Conservation (phyloP, 2,329 filamentous ascomycete genomes). For the Penicillium sclerotiorum region DNA sequence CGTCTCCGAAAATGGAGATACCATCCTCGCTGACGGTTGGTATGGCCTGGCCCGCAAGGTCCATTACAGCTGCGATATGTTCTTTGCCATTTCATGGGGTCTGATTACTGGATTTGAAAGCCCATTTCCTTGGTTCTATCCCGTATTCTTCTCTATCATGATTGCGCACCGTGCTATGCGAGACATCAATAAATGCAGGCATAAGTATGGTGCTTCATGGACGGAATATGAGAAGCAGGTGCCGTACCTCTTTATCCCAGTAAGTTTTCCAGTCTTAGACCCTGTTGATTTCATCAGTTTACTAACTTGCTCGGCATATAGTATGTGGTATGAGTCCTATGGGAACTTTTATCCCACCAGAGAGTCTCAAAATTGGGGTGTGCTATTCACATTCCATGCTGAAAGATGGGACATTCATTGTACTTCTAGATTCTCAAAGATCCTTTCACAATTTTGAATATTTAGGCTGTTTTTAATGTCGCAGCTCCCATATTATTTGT, state of each 20-base stretch:
- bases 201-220: slow-evolving; percentile 81
- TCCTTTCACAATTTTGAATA: too few species aligned
- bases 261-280: slow-evolving; percentile 34
- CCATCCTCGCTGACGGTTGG: slow-evolving; percentile 82
- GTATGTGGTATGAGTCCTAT: not conserved
- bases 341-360: too few species aligned
- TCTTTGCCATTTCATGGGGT: slow-evolving; percentile 76
- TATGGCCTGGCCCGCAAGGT: slow-evolving; percentile 76
- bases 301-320: not conserved
- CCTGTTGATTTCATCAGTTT: not conserved
- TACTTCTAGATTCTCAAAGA: too few species aligned
- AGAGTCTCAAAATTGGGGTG: too few species aligned
- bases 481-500: too few species aligned
- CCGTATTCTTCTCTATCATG: slow-evolving; percentile 76
- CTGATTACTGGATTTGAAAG: slow-evolving; percentile 76
- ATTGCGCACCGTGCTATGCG: slow-evolving; percentile 74
- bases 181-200: slow-evolving; percentile 72
- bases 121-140: slow-evolving; percentile 87
- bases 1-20: slow-evolving; percentile 69
- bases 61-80: slow-evolving; percentile 78
- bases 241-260: slow-evolving; percentile 81
- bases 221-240: slow-evolving; percentile 75
- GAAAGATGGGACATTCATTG: too few species aligned
- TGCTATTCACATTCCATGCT: too few species aligned
- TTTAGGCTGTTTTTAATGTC: too few species aligned